Conservation (phyloP, 140 eudicot genomes). For the Cichorium intybus region DNA sequence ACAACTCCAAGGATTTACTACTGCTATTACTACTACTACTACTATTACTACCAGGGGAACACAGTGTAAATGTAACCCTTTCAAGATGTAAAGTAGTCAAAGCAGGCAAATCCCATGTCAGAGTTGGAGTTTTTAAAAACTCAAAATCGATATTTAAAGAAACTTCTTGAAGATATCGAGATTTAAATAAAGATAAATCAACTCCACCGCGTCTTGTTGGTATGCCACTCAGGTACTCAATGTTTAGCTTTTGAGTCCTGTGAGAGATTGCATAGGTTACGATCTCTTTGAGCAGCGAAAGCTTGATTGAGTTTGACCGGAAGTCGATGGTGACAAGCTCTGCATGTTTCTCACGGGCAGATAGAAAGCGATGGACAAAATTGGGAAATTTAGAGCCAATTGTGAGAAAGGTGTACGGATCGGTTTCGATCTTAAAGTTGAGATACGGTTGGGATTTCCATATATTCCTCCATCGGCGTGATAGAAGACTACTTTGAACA, state of each 20-base stretch:
- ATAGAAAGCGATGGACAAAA: neutral
- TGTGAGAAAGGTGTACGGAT: neutral
- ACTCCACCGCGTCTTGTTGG: constrained; percentile 14
- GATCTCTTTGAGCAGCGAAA: constrained; percentile 1
- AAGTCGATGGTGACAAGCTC: neutral
- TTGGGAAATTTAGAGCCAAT: neutral
- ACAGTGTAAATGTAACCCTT: neutral
- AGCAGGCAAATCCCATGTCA: constrained; percentile 12
- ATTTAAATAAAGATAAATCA: constrained; percentile 4
- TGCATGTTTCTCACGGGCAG: neutral
- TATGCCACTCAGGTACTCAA: constrained; percentile 6
- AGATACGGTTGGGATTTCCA: constrained; percentile 10
- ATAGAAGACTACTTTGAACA: constrained; percentile 4
- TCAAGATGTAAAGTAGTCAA: constrained; percentile 8
- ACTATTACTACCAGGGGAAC: constrained; percentile 4
- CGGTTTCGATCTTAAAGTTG: neutral
- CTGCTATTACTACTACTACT: neutral
- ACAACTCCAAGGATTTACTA: constrained; percentile 17
- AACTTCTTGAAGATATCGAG: neutral
- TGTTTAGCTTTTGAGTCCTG: neutral
- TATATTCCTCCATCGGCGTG: neutral
- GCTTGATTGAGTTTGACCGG: neutral
- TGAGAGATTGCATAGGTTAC: constrained; percentile 10
- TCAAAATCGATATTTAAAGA: neutral
- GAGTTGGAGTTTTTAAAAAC: neutral